Conservation (phyloP, 768 basidiomycete genomes). For the Suillus sp. region DNA sequence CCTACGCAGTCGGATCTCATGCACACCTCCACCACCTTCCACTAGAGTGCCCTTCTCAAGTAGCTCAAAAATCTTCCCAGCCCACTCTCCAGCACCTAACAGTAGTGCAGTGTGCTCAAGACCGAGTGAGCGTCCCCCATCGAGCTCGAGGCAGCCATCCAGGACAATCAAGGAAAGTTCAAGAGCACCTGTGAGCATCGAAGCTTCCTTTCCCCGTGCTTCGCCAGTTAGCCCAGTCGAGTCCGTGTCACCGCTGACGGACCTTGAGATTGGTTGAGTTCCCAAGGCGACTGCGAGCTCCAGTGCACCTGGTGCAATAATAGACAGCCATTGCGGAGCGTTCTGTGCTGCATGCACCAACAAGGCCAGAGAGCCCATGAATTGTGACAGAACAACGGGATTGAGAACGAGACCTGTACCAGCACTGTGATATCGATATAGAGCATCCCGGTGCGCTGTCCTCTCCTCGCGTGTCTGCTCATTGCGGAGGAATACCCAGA, state of each 20-base stretch:
- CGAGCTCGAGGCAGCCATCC: slow-evolving; percentile 73
- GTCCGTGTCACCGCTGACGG: slow-evolving; percentile 37
- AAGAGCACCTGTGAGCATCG: slow-evolving; percentile 71
- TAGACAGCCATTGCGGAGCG: slow-evolving; percentile 76
- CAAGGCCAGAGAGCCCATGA: slow-evolving; percentile 74
- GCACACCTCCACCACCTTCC: slow-evolving; percentile 64
- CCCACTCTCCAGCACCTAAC: slow-evolving; percentile 82
- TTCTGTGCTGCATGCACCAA: slow-evolving; percentile 83
- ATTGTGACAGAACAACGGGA: slow-evolving; percentile 73
- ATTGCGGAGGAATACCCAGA: slow-evolving; percentile 92
- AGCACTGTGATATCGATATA: slow-evolving; percentile 64
- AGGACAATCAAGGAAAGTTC: slow-evolving; percentile 79
- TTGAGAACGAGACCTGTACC: slow-evolving; percentile 85
- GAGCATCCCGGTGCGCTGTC: slow-evolving; percentile 55
- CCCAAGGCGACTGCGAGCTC: slow-evolving; percentile 85
- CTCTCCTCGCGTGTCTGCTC: slow-evolving; percentile 76
- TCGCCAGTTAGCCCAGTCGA: slow-evolving; percentile 22
- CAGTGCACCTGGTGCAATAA: slow-evolving; percentile 80
- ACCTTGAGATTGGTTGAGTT: slow-evolving; percentile 56
- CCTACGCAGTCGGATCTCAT: slow-evolving; percentile 62
- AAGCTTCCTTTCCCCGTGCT: slow-evolving; percentile 57
- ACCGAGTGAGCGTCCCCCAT: slow-evolving; percentile 72
- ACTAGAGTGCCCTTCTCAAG: slow-evolving; percentile 67
- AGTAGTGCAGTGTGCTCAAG: slow-evolving; percentile 76
- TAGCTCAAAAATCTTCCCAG: slow-evolving; percentile 58